Percentiles rank a stretch among this genome's conserved stretches.
Evolutionary conservation across 169 alveolate genomes (phyloP).

Genomic region (Plasmodium coatneyi): DNA sequence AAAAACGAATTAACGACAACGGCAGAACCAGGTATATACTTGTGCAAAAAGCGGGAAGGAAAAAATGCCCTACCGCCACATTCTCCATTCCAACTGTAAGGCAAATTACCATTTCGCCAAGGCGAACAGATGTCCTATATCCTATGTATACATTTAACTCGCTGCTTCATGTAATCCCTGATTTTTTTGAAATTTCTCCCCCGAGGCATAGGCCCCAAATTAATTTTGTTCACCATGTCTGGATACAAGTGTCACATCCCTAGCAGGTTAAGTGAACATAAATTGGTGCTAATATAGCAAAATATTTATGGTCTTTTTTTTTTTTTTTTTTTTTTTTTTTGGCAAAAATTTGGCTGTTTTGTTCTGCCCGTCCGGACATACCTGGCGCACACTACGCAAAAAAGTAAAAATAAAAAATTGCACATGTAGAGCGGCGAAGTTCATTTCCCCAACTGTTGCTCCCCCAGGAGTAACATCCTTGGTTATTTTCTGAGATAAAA

Average conservation of each 20-base stretch:
- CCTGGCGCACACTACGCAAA: neutral
- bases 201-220: neutral
- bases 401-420: neutral
- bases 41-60: neutral
- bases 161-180: neutral
- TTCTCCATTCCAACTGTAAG: neutral
- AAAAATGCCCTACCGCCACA: neutral
- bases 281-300: neutral
- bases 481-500: neutral
- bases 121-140: neutral
- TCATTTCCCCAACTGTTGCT: neutral
- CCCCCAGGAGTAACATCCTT: neutral
- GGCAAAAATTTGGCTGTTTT: neutral
- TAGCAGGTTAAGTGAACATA: neutral
- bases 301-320: neutral
- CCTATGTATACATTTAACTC: neutral
- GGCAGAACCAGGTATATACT: neutral
- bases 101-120: neutral
- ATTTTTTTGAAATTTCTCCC: neutral
- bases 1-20: neutral
- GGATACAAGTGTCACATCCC: neutral
- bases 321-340: slow-evolving; percentile 1
- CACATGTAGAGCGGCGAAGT: neutral
- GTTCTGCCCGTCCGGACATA: neutral
- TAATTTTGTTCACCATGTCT: neutral